Evolutionary conservation across 73 alveolate species (phyloP).

Genomic region (Tetrahymena malaccensis): DNA sequence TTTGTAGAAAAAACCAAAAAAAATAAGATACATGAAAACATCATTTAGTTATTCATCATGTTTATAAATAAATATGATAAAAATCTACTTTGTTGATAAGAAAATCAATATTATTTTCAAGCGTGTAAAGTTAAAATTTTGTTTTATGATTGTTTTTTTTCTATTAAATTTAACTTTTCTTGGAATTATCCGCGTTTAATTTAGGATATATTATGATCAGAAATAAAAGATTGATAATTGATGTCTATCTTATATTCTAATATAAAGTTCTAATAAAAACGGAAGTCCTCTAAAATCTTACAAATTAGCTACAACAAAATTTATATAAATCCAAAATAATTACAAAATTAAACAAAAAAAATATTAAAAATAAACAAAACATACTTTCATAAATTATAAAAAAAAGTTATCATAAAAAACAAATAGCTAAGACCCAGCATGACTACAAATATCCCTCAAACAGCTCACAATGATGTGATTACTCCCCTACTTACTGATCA

Average conservation of each 20-base stretch:
- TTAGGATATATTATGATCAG: background rate
- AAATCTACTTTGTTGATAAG: background rate
- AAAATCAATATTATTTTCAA: background rate
- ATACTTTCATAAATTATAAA: too few relatives aligned
- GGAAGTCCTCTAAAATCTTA: background rate
- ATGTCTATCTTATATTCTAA: background rate
- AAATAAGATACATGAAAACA: too few relatives aligned
- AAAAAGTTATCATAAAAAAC: background rate
- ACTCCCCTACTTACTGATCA: background rate
- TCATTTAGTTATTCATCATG: too few relatives aligned
- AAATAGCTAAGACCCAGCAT: background rate
- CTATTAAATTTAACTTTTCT: too few relatives aligned
- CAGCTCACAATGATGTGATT: background rate
- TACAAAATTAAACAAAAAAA: background rate
- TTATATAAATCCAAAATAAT: background rate
- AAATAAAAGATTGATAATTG: too few relatives aligned
- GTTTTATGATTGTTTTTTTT: too few relatives aligned
- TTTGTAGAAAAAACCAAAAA: too few relatives aligned
- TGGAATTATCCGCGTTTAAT: background rate
- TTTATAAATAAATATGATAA: too few relatives aligned
- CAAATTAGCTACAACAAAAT: background rate
- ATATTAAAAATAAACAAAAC: background rate
- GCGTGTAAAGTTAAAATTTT: background rate
- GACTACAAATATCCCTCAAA: background rate
- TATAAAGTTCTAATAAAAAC: background rate